phyloP scores from a whole-genome alignment of 306 rosid genomes.

The Cicer arietinum region DNA sequence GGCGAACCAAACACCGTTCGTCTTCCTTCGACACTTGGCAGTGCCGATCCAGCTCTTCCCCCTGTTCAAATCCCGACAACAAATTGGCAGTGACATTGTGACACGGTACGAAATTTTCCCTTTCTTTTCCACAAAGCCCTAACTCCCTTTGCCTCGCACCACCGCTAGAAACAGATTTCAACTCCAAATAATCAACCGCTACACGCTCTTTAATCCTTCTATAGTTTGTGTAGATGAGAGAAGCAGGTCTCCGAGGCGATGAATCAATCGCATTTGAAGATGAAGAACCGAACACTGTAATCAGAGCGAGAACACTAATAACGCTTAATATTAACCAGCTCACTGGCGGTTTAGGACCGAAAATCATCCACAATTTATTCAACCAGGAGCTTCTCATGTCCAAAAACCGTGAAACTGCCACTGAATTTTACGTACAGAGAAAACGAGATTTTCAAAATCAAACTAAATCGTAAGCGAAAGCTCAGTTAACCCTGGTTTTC shows the following conservation, averaged over 20 bases:
- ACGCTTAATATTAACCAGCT: conserved; percentile 78
- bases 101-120: conserved; percentile 91
- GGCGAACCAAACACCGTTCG: conserved; percentile 83
- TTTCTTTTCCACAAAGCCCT: conserved; percentile 83
- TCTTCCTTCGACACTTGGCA: conserved; percentile 59
- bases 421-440: conserved; percentile 14
- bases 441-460: conserved; percentile 38
- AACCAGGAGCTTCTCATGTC: conserved; percentile 95
- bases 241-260: conserved; percentile 47
- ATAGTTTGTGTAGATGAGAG: conserved; percentile 72
- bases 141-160: conserved; percentile 67
- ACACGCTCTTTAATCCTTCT: conserved; percentile 94
- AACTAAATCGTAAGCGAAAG: conserved; percentile 49
- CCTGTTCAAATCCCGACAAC: conserved; percentile 72
- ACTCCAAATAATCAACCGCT: conserved; percentile 79
- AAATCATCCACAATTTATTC: conserved; percentile 64
- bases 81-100: conserved; percentile 79
- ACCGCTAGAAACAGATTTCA: conserved; percentile 73
- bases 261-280: conserved; percentile 67
- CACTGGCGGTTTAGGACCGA: conserved; percentile 77
- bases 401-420: conserved; percentile 51
- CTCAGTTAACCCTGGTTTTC: conserved; percentile 55
- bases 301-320: conserved; percentile 69
- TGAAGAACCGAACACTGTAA: conserved; percentile 73
- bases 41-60: conserved; percentile 93